Conservation (phyloP, 148 eudicot genomes). For the Mesembryanthemum crystallinum region DNA sequence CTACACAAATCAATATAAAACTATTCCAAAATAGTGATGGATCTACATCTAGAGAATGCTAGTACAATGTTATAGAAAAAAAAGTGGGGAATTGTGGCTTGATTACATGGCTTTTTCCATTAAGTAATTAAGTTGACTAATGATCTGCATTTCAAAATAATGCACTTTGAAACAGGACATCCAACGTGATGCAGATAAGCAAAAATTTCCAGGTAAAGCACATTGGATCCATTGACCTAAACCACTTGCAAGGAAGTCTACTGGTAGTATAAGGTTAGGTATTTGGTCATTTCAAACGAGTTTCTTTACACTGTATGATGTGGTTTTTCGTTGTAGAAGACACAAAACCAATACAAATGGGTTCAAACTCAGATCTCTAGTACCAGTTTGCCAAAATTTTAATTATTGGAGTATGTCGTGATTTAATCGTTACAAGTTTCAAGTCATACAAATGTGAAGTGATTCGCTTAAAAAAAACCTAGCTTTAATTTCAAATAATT, state of each 20-base stretch:
- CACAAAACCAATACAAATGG: too few relatives aligned
- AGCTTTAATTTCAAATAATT: too few relatives aligned
- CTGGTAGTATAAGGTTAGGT: not conserved
- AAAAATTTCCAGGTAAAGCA: slow-evolving; percentile 7
- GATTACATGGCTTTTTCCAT: slow-evolving; percentile 5
- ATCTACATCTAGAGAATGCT: slow-evolving; percentile 18
- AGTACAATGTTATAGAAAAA: not conserved
- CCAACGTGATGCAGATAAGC: not conserved
- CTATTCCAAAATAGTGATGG: not conserved
- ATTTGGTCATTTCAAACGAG: too few relatives aligned
- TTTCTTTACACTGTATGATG: too few relatives aligned
- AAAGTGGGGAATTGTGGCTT: not conserved
- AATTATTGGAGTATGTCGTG: not conserved
- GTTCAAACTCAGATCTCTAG: too few relatives aligned
- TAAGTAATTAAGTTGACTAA: slow-evolving; percentile 24
- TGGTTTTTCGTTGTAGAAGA: too few relatives aligned
- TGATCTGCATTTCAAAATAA: not conserved
- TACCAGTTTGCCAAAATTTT: not conserved
- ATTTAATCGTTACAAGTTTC: too few relatives aligned
- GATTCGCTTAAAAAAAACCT: too few relatives aligned
- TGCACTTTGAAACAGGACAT: slow-evolving; percentile 4
- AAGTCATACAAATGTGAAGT: too few relatives aligned
- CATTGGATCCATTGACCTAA: slow-evolving; percentile 2
- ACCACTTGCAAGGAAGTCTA: not conserved
- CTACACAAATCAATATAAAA: not conserved